Percentiles rank a stretch among this genome's conserved stretches.
These are phyloP conservation scores for Metarhizium humberi DNA, from an alignment of 2,329 filamentous ascomycete genomes.

Conservation along the genomic window DNA sequence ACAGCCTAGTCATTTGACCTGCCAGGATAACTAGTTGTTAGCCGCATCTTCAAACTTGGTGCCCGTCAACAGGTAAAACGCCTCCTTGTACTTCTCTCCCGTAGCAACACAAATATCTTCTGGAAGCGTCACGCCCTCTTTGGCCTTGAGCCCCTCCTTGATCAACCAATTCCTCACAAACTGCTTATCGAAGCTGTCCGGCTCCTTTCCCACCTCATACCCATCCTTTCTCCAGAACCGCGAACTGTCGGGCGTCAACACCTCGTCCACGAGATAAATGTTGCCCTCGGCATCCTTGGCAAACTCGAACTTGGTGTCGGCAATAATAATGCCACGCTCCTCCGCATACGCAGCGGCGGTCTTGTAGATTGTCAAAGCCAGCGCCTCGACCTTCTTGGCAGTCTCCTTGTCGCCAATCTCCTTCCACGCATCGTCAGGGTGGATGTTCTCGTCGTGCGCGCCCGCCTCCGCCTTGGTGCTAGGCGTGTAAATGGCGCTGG, in stretches of 20 bases:
- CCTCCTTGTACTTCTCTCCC: conserved; percentile 11
- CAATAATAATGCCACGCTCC: conserved; percentile 27
- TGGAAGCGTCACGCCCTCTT: conserved; percentile 49
- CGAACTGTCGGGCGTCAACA: conserved; percentile 74
- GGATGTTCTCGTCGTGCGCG: conserved; percentile 77
- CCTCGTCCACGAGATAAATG: conserved; percentile 58
- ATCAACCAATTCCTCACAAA: conserved; percentile 76
- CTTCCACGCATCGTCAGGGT: conserved; percentile 51
- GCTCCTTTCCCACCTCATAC: conserved; percentile 56
- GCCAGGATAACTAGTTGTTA: neutral
- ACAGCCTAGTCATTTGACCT: neutral
- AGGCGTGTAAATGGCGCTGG: conserved; percentile 56
- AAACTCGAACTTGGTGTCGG: conserved; percentile 43
- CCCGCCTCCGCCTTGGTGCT: conserved; percentile 78
- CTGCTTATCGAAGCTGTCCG: conserved; percentile 87
- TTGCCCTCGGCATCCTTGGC: conserved; percentile 36
- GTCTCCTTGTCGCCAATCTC: conserved; percentile 23
- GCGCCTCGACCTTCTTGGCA: conserved; percentile 19
- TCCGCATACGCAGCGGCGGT: conserved; percentile 51
- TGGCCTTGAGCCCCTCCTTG: conserved; percentile 46
- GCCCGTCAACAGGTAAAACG: conserved; percentile 48
- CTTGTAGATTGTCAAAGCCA: conserved; percentile 23
- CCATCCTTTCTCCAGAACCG: conserved; percentile 75
- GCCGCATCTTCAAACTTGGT: conserved; percentile 29
- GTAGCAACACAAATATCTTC: conserved; percentile 35